phyloP scores from a whole-genome alignment of 2,329 filamentous ascomycete genomes.

The Calycina marina region DNA sequence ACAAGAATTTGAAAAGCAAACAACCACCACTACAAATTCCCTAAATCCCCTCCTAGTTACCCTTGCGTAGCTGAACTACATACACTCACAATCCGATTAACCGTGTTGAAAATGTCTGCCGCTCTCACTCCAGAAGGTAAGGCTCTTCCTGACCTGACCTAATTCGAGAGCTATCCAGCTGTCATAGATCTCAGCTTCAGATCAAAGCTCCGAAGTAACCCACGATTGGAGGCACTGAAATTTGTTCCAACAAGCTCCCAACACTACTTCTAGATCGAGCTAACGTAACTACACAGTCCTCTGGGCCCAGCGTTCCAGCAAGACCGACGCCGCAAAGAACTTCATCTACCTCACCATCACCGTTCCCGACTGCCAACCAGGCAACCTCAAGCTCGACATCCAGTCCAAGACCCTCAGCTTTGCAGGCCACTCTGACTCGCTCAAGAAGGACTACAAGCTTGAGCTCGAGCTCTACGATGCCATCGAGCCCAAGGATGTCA shows the following conservation, averaged over 20 bases:
- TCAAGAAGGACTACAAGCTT: constrained; percentile 78
- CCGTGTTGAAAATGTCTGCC: constrained; percentile 13
- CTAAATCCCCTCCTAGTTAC: neutral
- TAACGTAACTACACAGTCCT: constrained; percentile 45
- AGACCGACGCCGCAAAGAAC: constrained; percentile 71
- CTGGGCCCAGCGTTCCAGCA: constrained; percentile 94
- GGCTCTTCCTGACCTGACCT: constrained; percentile 4
- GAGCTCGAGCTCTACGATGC: constrained; percentile 80
- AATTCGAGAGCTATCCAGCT: neutral
- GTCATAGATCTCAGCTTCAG: constrained; percentile 4
- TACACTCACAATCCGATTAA: constrained; percentile 1
- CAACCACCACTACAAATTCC: neutral
- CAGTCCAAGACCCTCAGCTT: constrained; percentile 66
- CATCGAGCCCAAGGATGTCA: constrained; percentile 74
- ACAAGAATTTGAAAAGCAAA: no score
- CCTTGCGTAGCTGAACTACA: constrained; percentile 5
- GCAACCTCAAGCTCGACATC: constrained; percentile 69
- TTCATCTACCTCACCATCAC: constrained; percentile 87
- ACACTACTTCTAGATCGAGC: constrained; percentile 2
- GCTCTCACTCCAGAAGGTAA: constrained; percentile 19
- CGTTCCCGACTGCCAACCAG: constrained; percentile 67
- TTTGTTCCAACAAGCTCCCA: neutral
- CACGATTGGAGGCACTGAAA: neutral
- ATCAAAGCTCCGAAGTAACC: constrained; percentile 4
- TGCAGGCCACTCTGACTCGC: constrained; percentile 65